Conservation (phyloP, 768 basidiomycete species). For the Epithele typhae region DNA sequence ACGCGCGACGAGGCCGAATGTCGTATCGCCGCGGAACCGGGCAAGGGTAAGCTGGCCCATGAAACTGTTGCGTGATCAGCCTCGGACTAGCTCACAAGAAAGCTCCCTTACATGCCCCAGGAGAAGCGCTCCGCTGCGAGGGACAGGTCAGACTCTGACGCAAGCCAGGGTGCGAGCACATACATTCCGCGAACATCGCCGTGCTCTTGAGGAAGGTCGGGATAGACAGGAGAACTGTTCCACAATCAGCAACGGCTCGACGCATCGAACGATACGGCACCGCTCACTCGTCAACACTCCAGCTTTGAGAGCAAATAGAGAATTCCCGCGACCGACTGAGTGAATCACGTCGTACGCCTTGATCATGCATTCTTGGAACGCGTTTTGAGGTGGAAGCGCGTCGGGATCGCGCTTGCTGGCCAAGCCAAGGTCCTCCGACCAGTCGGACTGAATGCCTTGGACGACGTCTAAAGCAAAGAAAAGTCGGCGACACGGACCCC, state of each 20-base stretch:
- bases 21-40: constrained; percentile 73
- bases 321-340: constrained; percentile 52
- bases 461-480: constrained; percentile 41
- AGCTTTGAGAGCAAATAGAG: constrained; percentile 68
- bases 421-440: constrained; percentile 47
- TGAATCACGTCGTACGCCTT: constrained; percentile 36
- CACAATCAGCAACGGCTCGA: too few species aligned
- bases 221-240: constrained; percentile 57
- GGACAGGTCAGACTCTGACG: constrained; percentile 2
- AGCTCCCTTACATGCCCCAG: constrained; percentile 71
- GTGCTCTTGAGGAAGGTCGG: constrained; percentile 54
- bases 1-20: constrained; percentile 58
- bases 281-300: constrained; percentile 53
- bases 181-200: constrained; percentile 56
- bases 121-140: constrained; percentile 54
- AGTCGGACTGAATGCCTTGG: constrained; percentile 46
- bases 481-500: too few species aligned
- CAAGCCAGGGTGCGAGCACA: constrained; percentile 21
- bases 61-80: too few species aligned
- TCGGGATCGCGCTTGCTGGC: constrained; percentile 66
- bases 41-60: constrained; percentile 73
- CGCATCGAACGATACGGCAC: neutral
- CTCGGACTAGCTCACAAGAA: too few species aligned
- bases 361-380: constrained; percentile 48
- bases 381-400: constrained; percentile 63